Percentiles rank a stretch among this genome's conserved stretches.
These are phyloP conservation scores for Pichia sp. DNA, from an alignment of 1,139 yeast species.

Conservation along the genomic window DNA sequence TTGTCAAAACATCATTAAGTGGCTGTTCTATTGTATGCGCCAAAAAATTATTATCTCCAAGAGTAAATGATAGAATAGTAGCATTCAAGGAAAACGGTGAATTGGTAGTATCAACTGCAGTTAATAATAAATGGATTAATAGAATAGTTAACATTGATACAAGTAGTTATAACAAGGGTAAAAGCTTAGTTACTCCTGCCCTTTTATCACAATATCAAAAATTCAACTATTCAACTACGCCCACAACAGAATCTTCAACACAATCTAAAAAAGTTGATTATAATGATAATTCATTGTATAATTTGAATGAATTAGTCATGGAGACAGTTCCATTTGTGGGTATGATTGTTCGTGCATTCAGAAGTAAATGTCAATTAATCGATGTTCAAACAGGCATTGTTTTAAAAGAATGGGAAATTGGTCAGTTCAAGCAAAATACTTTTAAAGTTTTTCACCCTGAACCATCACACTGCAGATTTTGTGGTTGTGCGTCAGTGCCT, in stretches of 20 bases:
- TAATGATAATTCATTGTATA: conserved; percentile 4
- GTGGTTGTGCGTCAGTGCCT: conserved; percentile 80
- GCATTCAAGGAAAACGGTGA: conserved; percentile 47
- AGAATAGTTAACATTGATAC: conserved; percentile 43
- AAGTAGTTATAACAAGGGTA: conserved; percentile 39
- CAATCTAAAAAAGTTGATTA: conserved; percentile 6
- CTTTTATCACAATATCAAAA: conserved; percentile 24
- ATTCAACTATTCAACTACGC: conserved; percentile 1
- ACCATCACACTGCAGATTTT: conserved; percentile 83
- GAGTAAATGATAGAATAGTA: conserved; percentile 67
- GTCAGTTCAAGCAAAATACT: conserved; percentile 53
- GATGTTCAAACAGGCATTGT: conserved; percentile 73
- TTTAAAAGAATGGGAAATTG: conserved; percentile 49
- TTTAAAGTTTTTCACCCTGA: conserved; percentile 71
- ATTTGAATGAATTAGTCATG: conserved; percentile 28
- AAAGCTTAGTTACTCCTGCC: conserved; percentile 33
- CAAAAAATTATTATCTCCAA: conserved; percentile 56
- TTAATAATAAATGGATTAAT: conserved; percentile 62
- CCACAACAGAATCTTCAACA: too few species aligned
- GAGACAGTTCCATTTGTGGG: conserved; percentile 61
- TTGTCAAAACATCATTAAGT: conserved; percentile 22
- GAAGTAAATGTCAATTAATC: conserved; percentile 53
- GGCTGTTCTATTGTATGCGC: conserved; percentile 40
- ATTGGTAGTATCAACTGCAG: conserved; percentile 54
- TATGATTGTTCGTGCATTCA: conserved; percentile 55